A percentile compares a stretch with the other conserved stretches of the same genome.
These are phyloP conservation scores for Trichoderma aggressivum DNA, from an alignment of 2,329 filamentous ascomycete species.

Conservation along the genomic window DNA sequence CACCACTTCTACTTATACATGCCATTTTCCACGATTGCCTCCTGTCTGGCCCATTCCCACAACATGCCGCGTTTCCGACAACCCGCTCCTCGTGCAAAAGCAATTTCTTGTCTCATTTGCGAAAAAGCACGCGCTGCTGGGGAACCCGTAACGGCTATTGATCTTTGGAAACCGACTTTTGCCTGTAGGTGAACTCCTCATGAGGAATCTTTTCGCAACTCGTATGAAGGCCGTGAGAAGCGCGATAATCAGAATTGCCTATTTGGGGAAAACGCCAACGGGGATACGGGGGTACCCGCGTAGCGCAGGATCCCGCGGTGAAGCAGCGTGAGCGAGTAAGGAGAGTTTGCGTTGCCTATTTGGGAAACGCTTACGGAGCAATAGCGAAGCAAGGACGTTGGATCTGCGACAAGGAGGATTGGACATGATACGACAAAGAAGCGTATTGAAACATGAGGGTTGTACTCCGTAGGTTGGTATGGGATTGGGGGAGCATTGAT, in stretches of 20 bases:
- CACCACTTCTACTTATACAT: neutral
- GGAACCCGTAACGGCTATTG: neutral
- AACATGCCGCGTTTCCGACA: neutral
- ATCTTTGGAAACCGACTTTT: neutral
- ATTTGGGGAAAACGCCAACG: neutral
- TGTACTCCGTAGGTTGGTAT: no score
- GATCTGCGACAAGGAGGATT: neutral
- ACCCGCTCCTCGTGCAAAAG: neutral
- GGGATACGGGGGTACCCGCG: neutral
- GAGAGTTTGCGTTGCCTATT: neutral
- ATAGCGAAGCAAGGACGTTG: neutral
- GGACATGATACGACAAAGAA: neutral
- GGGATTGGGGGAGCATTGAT: neutral
- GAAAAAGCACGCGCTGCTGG: neutral
- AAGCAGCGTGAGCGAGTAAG: neutral
- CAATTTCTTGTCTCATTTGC: neutral
- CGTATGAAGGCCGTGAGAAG: neutral
- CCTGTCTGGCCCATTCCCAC: neutral
- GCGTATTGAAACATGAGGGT: neutral
- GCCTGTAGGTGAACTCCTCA: neutral
- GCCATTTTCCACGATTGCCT: neutral
- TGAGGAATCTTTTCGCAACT: conserved; percentile 7
- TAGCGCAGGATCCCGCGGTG: neutral
- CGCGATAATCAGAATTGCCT: conserved; percentile 14
- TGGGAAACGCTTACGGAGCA: neutral